Conservation (phyloP, 2,329 filamentous ascomycete genomes). For the Neofusicoccum umdonicola region DNA sequence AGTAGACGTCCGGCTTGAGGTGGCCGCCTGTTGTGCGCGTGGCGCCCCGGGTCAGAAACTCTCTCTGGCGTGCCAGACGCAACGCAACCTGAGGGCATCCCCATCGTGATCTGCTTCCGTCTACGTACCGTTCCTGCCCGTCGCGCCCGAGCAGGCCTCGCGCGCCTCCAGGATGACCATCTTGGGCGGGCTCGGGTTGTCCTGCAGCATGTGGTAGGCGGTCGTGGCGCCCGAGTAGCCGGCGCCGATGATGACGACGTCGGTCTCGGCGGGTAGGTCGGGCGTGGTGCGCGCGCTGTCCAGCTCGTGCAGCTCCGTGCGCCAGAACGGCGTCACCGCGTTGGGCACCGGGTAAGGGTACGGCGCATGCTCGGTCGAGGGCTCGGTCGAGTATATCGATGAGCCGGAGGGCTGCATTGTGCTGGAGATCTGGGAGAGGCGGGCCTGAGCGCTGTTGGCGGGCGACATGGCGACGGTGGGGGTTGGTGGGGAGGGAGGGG, state of each 20-base stretch:
- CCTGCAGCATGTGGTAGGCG: conserved; percentile 29
- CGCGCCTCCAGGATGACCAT: conserved; percentile 28
- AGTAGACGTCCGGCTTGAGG: conserved; percentile 35
- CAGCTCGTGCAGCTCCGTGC: conserved; percentile 29
- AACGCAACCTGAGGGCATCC: too few relatives aligned
- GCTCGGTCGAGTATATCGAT: conserved; percentile 8
- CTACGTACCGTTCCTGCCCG: conserved; percentile 31
- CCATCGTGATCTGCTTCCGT: too few relatives aligned
- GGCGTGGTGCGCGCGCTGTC: conserved; percentile 30
- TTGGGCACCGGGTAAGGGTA: conserved; percentile 27
- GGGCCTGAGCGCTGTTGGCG: background rate
- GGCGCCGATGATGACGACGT: conserved; percentile 35
- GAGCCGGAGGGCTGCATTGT: background rate
- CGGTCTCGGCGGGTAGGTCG: conserved; percentile 27
- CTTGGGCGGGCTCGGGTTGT: conserved; percentile 15
- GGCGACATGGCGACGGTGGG: background rate
- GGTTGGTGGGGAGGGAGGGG: background rate
- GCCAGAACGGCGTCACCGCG: conserved; percentile 37
- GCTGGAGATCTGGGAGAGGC: background rate
- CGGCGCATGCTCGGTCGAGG: conserved; percentile 10
- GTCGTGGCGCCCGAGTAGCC: conserved; percentile 34
- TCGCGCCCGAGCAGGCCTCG: conserved; percentile 26
- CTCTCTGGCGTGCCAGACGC: too few relatives aligned
- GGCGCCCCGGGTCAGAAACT: too few relatives aligned
- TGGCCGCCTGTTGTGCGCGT: conserved; percentile 20